Evolutionary conservation across 2,329 filamentous ascomycete species (phyloP), one percentile per base, ranked within the genome.

Genomic region (Fusarium sp.): DNA sequence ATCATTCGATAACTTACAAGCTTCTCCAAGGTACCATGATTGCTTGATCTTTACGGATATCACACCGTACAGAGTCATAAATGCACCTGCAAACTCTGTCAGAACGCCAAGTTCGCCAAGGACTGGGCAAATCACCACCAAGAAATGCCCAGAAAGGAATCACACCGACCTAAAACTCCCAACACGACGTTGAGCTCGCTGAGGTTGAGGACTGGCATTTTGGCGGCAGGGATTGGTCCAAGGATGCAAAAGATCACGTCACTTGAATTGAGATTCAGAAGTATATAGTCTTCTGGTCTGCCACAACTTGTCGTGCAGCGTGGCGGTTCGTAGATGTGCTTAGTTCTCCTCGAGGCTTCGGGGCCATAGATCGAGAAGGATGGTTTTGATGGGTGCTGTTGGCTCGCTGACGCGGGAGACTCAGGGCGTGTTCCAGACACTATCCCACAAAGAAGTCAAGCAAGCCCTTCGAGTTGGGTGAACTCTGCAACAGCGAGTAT

Each of bases 131-230:
- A 31, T 39, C 27, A 45, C 20, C 20, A 35, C 23, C 41, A 48
- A 46, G 39, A 29, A 37, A 33, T 60, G 60, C 41, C 39, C n/a
- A 58, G 47, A 29, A 23, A 20, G 29, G 4, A 29, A 41, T 31
- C 14, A 39, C 31, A 29, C 79, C 60, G 71, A 83, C 82, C 82
- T 48, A 84, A 69, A 6, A 84, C 74, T 11, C 78, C 75, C 33
- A 83, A 74, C 40, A 86, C 82, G n/a, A 86, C 78, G 67, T 87
- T 87, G 57, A 87, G 79, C 67, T 86, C 83, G 46, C 81, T 84
- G 14, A 84, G 70, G 43, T 84, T 81, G 47, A 85, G 79, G 6
- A 48, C 35, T 17, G 67, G 68, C 68, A 70, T 70, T 17, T 36
- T 65, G 37, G 17, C 20, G 41, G 11, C 27, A 43, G 37, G 21